Conservation (phyloP, 139 green algal species). For the Tetraselmis striata region DNA sequence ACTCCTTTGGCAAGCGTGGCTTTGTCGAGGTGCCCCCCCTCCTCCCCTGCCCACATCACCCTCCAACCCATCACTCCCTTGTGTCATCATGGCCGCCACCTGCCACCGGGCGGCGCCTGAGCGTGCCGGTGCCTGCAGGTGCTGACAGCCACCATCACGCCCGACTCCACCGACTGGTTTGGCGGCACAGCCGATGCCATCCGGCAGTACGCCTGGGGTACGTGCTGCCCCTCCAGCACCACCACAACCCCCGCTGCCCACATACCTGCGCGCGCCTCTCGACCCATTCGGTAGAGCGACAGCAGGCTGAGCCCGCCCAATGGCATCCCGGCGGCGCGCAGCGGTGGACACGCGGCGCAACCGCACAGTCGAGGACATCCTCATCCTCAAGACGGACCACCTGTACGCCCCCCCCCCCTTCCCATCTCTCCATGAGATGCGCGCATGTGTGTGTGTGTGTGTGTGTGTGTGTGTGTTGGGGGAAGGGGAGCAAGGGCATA, state of each 20-base stretch:
- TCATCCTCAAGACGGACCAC: constrained; percentile 31
- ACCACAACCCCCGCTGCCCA: too few relatives aligned
- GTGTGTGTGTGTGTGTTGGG: too few relatives aligned
- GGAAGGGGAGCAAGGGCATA: too few relatives aligned
- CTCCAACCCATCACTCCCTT: too few relatives aligned
- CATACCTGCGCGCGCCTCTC: too few relatives aligned
- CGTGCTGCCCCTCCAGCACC: too few relatives aligned
- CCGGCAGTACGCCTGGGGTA: constrained; percentile 42
- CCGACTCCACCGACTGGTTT: constrained; percentile 46
- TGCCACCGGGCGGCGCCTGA: background rate
- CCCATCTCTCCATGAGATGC: background rate
- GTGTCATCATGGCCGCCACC: too few relatives aligned
- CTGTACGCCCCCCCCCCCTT: background rate
- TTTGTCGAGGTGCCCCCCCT: background rate
- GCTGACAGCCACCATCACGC: constrained; percentile 48
- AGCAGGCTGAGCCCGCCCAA: too few relatives aligned
- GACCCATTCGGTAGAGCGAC: too few relatives aligned
- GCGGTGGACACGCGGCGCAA: background rate
- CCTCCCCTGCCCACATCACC: too few relatives aligned
- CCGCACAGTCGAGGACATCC: constrained; percentile 34
- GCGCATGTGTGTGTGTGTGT: too few relatives aligned
- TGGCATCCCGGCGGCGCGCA: too few relatives aligned
- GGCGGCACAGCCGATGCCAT: constrained; percentile 52
- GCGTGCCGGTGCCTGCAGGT: constrained; percentile 1
- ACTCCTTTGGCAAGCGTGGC: background rate